phyloP scores from a whole-genome alignment of 2,329 filamentous ascomycete genomes.

The Hansfordia pulvinata region DNA sequence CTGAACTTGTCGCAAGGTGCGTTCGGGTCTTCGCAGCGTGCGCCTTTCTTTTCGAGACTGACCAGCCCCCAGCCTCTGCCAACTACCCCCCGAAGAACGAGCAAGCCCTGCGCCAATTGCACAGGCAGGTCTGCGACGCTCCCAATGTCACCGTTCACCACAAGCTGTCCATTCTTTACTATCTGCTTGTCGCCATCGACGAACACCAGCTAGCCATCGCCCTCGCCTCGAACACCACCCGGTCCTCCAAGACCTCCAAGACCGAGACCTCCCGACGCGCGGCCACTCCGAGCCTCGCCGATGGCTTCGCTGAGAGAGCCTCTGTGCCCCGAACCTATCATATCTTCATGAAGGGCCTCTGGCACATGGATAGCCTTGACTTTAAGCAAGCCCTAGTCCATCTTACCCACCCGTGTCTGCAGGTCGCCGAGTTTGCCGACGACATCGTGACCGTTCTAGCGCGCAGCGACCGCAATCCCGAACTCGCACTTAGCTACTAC shows the following conservation, averaged over 20 bases:
- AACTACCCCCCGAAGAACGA: constrained; percentile 64
- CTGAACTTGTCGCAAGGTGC: constrained; percentile 58
- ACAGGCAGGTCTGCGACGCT: constrained; percentile 53
- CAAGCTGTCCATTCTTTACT: constrained; percentile 74
- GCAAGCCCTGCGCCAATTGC: constrained; percentile 52
- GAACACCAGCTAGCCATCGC: too few relatives aligned
- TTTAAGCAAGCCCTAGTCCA: constrained; percentile 60
- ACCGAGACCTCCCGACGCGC: too few relatives aligned
- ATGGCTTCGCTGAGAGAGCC: constrained; percentile 44
- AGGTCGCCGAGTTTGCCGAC: constrained; percentile 67
- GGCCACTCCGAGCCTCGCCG: constrained; percentile 24
- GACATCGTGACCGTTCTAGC: constrained; percentile 64
- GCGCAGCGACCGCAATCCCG: constrained; percentile 37
- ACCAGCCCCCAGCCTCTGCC: constrained; percentile 29
- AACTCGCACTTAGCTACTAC: constrained; percentile 63
- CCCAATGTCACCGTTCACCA: constrained; percentile 53
- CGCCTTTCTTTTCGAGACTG: constrained; percentile 4
- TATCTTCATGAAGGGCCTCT: constrained; percentile 70
- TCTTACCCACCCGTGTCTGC: constrained; percentile 68
- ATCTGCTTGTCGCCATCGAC: constrained; percentile 66
- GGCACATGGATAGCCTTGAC: constrained; percentile 62
- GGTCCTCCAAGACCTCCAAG: too few relatives aligned
- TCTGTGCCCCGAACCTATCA: constrained; percentile 65
- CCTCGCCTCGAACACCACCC: constrained; percentile 28
- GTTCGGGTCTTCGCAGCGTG: constrained; percentile 2